phyloP scores from a whole-genome alignment of 176 grass and related monocot species.

The Juncus effusus region DNA sequence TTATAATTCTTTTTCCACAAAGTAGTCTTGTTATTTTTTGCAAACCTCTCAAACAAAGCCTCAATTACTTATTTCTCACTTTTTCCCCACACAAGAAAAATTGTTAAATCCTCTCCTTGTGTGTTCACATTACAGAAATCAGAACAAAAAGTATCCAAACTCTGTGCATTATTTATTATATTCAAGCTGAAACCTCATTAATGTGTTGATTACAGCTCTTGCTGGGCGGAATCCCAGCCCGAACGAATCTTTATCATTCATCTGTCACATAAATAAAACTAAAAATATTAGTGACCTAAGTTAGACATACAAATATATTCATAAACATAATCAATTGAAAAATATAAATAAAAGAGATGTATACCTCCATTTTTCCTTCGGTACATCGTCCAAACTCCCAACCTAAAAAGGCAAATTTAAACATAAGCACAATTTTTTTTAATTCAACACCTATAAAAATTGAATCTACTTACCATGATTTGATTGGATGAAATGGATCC shows the following conservation, averaged over 20 bases:
- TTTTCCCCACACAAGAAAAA: too few species aligned
- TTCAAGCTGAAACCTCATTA: constrained; percentile 63
- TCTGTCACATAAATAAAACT: constrained; percentile 39
- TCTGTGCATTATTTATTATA: constrained; percentile 13
- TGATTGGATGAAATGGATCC: constrained; percentile 72
- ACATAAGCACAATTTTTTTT: constrained; percentile 14
- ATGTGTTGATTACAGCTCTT: constrained; percentile 77
- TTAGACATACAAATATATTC: not conserved
- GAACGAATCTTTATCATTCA: constrained; percentile 85
- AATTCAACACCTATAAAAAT: too few species aligned
- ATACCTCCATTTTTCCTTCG: constrained; percentile 99
- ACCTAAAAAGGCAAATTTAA: constrained; percentile 48
- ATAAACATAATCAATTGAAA: not conserved
- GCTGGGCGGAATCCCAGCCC: constrained; percentile 91
- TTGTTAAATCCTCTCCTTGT: too few species aligned
- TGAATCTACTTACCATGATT: constrained; percentile 95
- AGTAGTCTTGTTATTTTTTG: too few species aligned
- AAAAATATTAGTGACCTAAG: not conserved
- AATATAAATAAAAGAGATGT: too few species aligned
- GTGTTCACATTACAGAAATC: not conserved
- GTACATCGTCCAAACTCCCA: constrained; percentile 87
- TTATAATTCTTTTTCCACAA: too few species aligned
- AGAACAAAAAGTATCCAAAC: not conserved
- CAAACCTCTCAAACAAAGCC: too few species aligned
- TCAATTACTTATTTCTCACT: too few species aligned